Evolutionary conservation across 2,329 filamentous ascomycete genomes (phyloP), one percentile per base, ranked within the genome.

Genomic region (Fusarium brevicatenulatum): DNA sequence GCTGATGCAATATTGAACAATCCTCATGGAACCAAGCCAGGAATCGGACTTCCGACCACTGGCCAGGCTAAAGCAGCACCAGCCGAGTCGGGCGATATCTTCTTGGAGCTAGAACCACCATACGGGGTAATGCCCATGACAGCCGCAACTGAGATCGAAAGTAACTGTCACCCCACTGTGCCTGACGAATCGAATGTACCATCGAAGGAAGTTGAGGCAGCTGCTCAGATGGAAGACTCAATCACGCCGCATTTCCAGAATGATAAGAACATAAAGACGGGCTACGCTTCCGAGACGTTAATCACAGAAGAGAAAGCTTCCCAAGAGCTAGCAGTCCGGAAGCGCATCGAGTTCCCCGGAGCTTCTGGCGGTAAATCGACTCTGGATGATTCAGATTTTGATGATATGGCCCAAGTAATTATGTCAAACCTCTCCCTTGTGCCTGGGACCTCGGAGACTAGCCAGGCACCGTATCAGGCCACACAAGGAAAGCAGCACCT

Each of bases 241-340:
- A 39, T 68, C 13, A 30, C 23, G 28, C 61, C 61, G 15, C 32
- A 68, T 36, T 71, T 58, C 12, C 77, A 78, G 46, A 77, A 74
- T 39, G 71, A 70, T 30, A 69, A 70, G 59, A 47, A 63, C 28
- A 54, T 37, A 43, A 77, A 77, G 44, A 74, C 74, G 65, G 58
- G 71, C 66, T 67, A 72, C 60, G 28, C 56, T 46, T 28, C 37
- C 21, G 58, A 58, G 15, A 28, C 46, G 18, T 42, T 50, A 25
- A 49, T 13, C 19, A 59, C 49, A 55, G 61, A 52, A 47, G 34
- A 52, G 15, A 40, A 67, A 12, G 30, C 44, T 36, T 34, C 54
- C 40, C 30, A 34, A 43, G 39, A 65, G 47, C 43, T 47, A 60
- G 42, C 42, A 36, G 32, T 15, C 25, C 66, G 61, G n/a, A 13